Percentiles rank a stretch among this genome's conserved stretches.
Evolutionary conservation across 1,284 basidiomycete species (phyloP).

Genomic region (Filobasidium uniguttulatum): DNA sequence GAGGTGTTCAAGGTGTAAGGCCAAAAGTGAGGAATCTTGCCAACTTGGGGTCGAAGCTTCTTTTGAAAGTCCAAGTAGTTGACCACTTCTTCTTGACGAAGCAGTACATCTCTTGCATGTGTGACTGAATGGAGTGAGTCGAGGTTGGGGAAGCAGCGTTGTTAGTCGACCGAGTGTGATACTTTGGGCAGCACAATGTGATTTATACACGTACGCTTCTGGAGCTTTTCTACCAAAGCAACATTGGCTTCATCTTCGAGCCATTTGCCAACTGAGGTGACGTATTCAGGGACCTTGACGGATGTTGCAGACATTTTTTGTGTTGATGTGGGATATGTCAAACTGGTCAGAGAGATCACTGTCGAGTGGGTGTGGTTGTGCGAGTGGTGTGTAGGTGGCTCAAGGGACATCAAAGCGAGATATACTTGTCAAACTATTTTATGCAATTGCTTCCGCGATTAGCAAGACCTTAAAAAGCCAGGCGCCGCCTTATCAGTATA

Average conservation of each 20-base stretch:
- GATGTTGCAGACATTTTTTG: too few species aligned
- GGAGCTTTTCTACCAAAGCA: conserved; percentile 1
- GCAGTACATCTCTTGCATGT: background rate
- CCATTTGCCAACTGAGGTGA: conserved; percentile 4
- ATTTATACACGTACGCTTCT: conserved; percentile 7
- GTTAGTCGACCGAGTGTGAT: too few species aligned
- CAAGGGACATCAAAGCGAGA: too few species aligned
- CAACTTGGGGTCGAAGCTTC: background rate
- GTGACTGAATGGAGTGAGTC: background rate
- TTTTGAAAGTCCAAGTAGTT: conserved; percentile 3
- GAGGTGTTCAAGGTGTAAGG: conserved; percentile 7
- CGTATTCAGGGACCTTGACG: conserved; percentile 5
- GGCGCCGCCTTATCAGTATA: too few species aligned
- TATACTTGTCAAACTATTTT: too few species aligned
- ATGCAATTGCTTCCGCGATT: too few species aligned
- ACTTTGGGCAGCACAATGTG: too few species aligned
- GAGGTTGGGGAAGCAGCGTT: background rate
- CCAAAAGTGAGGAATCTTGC: conserved; percentile 16
- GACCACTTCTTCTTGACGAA: conserved; percentile 3
- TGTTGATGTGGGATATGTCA: too few species aligned
- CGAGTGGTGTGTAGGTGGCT: too few species aligned
- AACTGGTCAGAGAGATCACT: too few species aligned
- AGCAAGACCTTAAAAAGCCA: too few species aligned
- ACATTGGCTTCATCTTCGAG: conserved; percentile 7
- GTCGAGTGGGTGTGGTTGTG: too few species aligned